Evolutionary conservation across 2,329 filamentous ascomycete genomes (phyloP).

Genomic region (Alternaria sp.): DNA sequence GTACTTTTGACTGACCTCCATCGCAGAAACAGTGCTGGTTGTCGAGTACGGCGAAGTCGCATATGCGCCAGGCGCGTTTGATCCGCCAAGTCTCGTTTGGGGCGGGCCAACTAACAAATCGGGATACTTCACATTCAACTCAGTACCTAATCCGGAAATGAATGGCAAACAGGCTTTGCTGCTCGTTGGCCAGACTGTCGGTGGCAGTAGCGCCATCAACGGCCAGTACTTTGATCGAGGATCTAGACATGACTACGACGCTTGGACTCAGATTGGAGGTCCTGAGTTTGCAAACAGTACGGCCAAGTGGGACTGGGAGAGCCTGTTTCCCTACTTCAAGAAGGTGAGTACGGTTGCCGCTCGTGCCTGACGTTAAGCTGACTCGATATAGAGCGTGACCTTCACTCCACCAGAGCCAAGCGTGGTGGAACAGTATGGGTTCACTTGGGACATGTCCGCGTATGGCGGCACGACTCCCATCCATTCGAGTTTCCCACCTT

Average conservation of each 20-base stretch:
- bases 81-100: not conserved
- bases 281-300: not conserved
- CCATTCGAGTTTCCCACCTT: conserved; percentile 7
- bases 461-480: conserved; percentile 10
- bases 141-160: conserved; percentile 6
- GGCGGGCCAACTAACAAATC: not conserved
- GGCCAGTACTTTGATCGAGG: conserved; percentile 11
- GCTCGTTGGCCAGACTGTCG: conserved; percentile 11
- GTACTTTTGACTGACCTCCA: not conserved
- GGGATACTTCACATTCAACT: conserved; percentile 1
- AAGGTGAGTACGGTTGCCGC: not conserved
- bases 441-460: conserved; percentile 10
- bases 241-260: conserved; percentile 9
- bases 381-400: conserved; percentile 2
- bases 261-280: conserved; percentile 13
- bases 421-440: conserved; percentile 1
- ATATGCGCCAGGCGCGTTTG: not conserved
- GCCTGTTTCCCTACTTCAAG: conserved; percentile 23
- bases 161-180: not conserved
- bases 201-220: conserved; percentile 18
- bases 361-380: not conserved
- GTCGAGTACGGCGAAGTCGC: conserved; percentile 12
- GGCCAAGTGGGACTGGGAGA: conserved; percentile 18
- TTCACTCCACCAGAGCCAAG: conserved; percentile 8
- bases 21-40: conserved; percentile 7